Conservation (phyloP, 768 basidiomycete species). For the Pisolithus albus region DNA sequence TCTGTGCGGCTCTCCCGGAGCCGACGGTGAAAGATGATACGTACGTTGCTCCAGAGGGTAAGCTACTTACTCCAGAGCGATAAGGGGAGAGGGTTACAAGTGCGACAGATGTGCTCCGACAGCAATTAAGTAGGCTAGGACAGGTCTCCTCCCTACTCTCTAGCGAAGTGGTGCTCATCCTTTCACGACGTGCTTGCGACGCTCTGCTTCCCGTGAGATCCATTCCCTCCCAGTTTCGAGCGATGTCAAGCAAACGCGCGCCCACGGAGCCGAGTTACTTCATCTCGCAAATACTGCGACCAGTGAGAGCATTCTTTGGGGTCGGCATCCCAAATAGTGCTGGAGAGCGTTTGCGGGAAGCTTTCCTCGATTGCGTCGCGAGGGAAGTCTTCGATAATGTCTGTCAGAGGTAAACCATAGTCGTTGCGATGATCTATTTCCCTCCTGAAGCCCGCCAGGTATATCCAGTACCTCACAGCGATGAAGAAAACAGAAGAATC, state of each 20-base stretch:
- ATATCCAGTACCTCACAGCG: slow-evolving; percentile 67
- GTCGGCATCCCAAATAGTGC: slow-evolving; percentile 50
- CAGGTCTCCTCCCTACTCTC: slow-evolving; percentile 53
- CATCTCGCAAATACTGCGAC: slow-evolving; percentile 71
- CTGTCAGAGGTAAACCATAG: slow-evolving; percentile 46
- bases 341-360: slow-evolving; percentile 52
- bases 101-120: slow-evolving; percentile 42
- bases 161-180: slow-evolving; percentile 57
- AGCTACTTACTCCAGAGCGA: slow-evolving; percentile 3
- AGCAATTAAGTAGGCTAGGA: slow-evolving; percentile 43
- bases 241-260: slow-evolving; percentile 65
- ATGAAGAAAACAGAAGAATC: slow-evolving; percentile 95
- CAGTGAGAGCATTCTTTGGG: slow-evolving; percentile 69
- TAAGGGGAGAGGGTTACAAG: neutral
- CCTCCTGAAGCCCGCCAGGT: slow-evolving; percentile 38
- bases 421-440: neutral
- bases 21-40: slow-evolving; percentile 26
- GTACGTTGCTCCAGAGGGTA: slow-evolving; percentile 45
- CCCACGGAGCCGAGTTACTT: slow-evolving; percentile 85
- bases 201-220: slow-evolving; percentile 78
- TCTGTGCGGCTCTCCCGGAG: slow-evolving; percentile 55
- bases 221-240: slow-evolving; percentile 86
- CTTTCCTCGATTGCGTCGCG: slow-evolving; percentile 43
- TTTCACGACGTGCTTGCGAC: slow-evolving; percentile 79
- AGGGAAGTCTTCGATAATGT: slow-evolving; percentile 68